These are phyloP conservation scores for Erodium moschatum DNA, from an alignment of 441 rosid genomes.

Conservation along the genomic window DNA sequence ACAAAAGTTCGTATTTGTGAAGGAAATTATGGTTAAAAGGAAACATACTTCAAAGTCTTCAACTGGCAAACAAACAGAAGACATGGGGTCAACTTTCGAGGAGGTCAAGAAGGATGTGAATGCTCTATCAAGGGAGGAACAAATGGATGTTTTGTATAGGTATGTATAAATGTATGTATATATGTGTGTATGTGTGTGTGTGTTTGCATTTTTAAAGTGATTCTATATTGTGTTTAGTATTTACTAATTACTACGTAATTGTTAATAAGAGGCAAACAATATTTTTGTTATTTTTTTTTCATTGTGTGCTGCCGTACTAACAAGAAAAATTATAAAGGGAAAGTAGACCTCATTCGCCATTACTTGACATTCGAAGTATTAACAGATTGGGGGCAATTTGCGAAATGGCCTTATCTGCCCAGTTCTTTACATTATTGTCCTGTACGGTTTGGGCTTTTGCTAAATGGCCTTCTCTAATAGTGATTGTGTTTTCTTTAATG, in stretches of 20 bases:
- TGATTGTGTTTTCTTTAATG: no score
- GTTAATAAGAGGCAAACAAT: background rate
- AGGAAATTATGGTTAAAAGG: slow-evolving; percentile 54
- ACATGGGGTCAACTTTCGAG: slow-evolving; percentile 30
- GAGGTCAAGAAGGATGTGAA: slow-evolving; percentile 55
- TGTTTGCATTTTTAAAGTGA: background rate
- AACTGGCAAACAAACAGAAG: slow-evolving; percentile 24
- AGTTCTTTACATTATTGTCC: no score
- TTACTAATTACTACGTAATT: background rate
- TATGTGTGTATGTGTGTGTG: slow-evolving; percentile 14
- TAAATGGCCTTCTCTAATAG: no score
- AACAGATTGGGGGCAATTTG: no score
- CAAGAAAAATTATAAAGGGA: background rate
- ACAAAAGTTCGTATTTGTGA: slow-evolving; percentile 17
- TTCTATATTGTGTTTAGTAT: background rate
- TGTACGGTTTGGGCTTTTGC: no score
- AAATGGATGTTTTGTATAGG: slow-evolving; percentile 77
- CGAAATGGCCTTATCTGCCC: no score
- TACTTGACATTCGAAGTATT: background rate
- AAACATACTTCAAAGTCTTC: slow-evolving; percentile 16
- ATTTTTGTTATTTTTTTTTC: background rate
- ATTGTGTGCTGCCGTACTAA: background rate
- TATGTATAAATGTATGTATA: no score
- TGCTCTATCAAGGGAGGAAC: slow-evolving; percentile 70
- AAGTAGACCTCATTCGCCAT: background rate